Conservation (phyloP, 2,329 filamentous ascomycete genomes). For the Trichoderma lentiforme region DNA sequence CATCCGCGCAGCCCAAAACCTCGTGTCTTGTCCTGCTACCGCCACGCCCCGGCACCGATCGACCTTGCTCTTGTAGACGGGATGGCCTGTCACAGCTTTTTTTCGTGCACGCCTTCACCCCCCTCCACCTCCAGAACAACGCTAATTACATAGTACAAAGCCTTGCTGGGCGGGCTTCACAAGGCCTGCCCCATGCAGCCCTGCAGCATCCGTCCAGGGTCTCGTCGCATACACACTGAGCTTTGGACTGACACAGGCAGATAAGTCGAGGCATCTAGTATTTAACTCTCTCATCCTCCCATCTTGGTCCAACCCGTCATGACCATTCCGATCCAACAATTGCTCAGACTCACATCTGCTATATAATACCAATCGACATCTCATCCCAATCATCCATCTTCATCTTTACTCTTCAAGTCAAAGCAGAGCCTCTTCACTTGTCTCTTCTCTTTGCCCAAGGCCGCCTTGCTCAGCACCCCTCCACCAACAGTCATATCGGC, state of each 20-base stretch:
- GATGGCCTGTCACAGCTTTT: slow-evolving; percentile 16
- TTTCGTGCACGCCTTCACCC: background rate
- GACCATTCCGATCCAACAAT: slow-evolving; percentile 11
- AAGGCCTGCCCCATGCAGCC: slow-evolving; percentile 17
- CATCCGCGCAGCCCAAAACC: slow-evolving; percentile 1
- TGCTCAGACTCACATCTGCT: slow-evolving; percentile 7
- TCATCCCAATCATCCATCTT: slow-evolving; percentile 8
- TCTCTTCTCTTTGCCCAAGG: background rate
- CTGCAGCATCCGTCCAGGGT: slow-evolving; percentile 19
- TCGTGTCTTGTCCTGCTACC: background rate
- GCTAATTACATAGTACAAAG: slow-evolving; percentile 19
- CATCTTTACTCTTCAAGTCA: background rate
- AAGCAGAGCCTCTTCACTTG: background rate
- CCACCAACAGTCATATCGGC: background rate
- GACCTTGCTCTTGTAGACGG: slow-evolving; percentile 12
- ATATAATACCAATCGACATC: slow-evolving; percentile 14
- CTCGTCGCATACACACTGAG: slow-evolving; percentile 11
- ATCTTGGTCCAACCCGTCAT: slow-evolving; percentile 11
- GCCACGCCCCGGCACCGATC: slow-evolving; percentile 8
- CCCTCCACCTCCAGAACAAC: slow-evolving; percentile 1
- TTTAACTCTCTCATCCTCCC: slow-evolving; percentile 20
- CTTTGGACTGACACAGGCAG: slow-evolving; percentile 11
- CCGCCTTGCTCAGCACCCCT: slow-evolving; percentile 12
- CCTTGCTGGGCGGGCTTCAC: slow-evolving; percentile 19
- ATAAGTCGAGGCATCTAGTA: slow-evolving; percentile 17